Evolutionary conservation across 1,284 basidiomycete species (phyloP).

Genomic region (Stygiomarasmius scandens): DNA sequence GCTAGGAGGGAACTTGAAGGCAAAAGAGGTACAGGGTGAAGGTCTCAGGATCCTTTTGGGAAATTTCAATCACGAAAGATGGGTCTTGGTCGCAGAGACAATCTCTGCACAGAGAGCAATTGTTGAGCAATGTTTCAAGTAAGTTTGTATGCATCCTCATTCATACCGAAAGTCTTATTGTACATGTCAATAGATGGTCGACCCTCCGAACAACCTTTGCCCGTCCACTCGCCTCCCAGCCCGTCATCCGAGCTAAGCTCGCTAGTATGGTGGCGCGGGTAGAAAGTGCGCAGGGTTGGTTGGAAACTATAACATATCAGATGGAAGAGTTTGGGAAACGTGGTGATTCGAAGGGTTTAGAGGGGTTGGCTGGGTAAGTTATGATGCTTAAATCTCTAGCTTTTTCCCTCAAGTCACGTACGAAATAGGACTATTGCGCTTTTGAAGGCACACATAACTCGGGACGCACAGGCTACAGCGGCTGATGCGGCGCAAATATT

Average conservation of each 20-base stretch:
- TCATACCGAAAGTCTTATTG: too few relatives aligned
- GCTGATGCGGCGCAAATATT: conserved; percentile 68
- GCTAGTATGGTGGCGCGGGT: conserved; percentile 77
- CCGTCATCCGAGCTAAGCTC: conserved; percentile 79
- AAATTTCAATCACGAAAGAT: conserved; percentile 59
- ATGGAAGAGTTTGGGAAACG: conserved; percentile 71
- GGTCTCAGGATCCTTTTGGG: conserved; percentile 71
- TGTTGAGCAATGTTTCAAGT: conserved; percentile 69
- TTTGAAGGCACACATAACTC: not conserved
- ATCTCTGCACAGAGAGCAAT: conserved; percentile 55
- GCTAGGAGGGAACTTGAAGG: conserved; percentile 28
- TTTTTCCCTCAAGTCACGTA: not conserved
- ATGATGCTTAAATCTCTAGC: too few relatives aligned
- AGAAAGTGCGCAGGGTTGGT: conserved; percentile 76
- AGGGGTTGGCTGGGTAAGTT: conserved; percentile 49
- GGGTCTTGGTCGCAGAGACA: conserved; percentile 30
- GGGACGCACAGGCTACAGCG: conserved; percentile 57
- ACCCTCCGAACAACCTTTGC: conserved; percentile 68
- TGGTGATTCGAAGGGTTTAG: conserved; percentile 21
- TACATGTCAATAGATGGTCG: too few relatives aligned
- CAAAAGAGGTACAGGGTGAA: conserved; percentile 28
- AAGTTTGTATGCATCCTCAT: too few relatives aligned
- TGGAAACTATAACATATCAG: conserved; percentile 80
- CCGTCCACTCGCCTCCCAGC: conserved; percentile 73
- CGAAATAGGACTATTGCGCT: not conserved